Evolutionary conservation across 495 filamentous ascomycete species (phyloP), one percentile per base, ranked within the genome.

Genomic region (Penicillium atrosanguineum): DNA sequence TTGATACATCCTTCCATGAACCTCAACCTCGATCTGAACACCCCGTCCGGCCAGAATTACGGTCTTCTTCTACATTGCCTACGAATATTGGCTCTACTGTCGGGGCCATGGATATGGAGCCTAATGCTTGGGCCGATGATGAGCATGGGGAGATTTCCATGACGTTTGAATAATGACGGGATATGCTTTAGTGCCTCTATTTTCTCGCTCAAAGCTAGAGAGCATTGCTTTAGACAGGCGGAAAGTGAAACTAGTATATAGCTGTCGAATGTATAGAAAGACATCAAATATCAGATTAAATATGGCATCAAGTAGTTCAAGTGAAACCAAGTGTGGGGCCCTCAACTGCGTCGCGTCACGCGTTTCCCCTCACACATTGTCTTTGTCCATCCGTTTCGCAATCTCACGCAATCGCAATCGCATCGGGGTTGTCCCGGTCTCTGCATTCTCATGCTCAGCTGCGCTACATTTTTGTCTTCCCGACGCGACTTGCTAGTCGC

Each of bases 101-200:
- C 46, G 64, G 69, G 53, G 50, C 72, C 59, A 56, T 83, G 68
- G 57, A 74, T 37, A 67, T 78, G 29, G 87, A 73, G 57, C 84
- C 76, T 42, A 90, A 96, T 71, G 89, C 90, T 8, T 96, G 91
- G 91, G 87, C 84, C 0, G 89, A 93, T 50, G 81, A 87, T 43
- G 88, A 89, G 20, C 79, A 87, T 44, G 79, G 65, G 31, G 79
- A 83, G 53, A 73, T 86, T 37, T 72, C 74, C 31, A 79, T 86
- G 79, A 81, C 75, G 14, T 86, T 85, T 67, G 79, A 78, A 64
- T 80, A 67, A 71, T 62, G 56, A 61, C 40, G 39, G 53, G 26
- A 44, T 40, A 50, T 55, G 36, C 8, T 55, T 56, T 49, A 47
- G 42, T 36, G 40, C 50, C 40, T 44, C 16, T 34, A 43, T 43